phyloP scores from a whole-genome alignment of 164 flowering plant species.

The Houttuynia cordata region DNA sequence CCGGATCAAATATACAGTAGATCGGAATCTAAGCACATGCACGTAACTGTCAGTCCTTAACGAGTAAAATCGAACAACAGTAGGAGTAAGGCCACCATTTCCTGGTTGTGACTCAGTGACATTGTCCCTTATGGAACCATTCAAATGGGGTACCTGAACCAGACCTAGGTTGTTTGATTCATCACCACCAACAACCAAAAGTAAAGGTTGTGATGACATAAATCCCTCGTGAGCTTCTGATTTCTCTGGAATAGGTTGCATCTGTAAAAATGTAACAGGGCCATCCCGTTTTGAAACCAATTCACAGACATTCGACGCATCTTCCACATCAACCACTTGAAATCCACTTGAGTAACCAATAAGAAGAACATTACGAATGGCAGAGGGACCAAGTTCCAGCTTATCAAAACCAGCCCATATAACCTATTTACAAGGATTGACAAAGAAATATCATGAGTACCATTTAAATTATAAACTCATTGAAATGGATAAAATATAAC shows the following conservation, averaged over 20 bases:
- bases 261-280: slow-evolving; percentile 80
- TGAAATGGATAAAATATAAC: no score
- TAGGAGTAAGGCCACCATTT: slow-evolving; percentile 38
- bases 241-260: slow-evolving; percentile 49
- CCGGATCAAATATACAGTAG: slow-evolving; percentile 75
- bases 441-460: no score
- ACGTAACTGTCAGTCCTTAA: slow-evolving; percentile 69
- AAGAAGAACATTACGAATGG: slow-evolving; percentile 43
- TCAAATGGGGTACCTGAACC: slow-evolving; percentile 23
- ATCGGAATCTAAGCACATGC: slow-evolving; percentile 77
- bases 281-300: slow-evolving; percentile 82
- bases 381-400: slow-evolving; percentile 38
- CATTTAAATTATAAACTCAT: no score
- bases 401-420: slow-evolving; percentile 83
- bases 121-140: slow-evolving; percentile 43
- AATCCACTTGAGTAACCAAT: slow-evolving; percentile 72
- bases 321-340: slow-evolving; percentile 78
- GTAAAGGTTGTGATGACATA: slow-evolving; percentile 46
- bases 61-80: slow-evolving; percentile 83
- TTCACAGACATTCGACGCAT: slow-evolving; percentile 67
- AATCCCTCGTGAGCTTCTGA: slow-evolving; percentile 35
- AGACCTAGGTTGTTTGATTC: slow-evolving; percentile 32
- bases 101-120: slow-evolving; percentile 43
- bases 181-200: slow-evolving; percentile 83
- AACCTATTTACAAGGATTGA: slow-evolving; percentile 30